A percentile compares a stretch with the other conserved stretches of the same genome.
Evolutionary conservation across 106 monocot species (phyloP).

Genomic region (Narthecium ossifragum): DNA sequence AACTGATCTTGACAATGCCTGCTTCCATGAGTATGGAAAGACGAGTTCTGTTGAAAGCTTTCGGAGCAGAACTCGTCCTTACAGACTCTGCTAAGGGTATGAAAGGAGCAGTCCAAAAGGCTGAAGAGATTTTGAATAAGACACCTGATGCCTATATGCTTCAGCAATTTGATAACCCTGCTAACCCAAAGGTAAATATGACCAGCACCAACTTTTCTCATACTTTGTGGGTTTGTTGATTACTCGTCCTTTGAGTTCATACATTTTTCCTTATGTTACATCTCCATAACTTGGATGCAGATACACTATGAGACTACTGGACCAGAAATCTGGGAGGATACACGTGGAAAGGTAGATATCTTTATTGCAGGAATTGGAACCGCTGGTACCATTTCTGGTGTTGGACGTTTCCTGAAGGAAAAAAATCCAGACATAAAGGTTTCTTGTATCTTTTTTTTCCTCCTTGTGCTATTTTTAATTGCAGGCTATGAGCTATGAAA

Average conservation of each 20-base stretch:
- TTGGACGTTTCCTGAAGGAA: constrained; percentile 74
- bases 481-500: not conserved
- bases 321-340: constrained; percentile 98
- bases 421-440: constrained; percentile 91
- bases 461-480: not conserved
- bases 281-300: constrained; percentile 23
- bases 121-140: constrained; percentile 81
- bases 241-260: not conserved
- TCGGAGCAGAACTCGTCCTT: constrained; percentile 95
- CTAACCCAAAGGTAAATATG: constrained; percentile 73
- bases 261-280: too few relatives aligned
- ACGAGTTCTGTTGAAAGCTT: constrained; percentile 84
- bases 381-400: constrained; percentile 93
- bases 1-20: constrained; percentile 94
- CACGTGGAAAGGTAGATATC: constrained; percentile 84
- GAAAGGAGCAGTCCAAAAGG: constrained; percentile 93
- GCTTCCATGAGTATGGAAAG: constrained; percentile 98
- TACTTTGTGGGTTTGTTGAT: not conserved
- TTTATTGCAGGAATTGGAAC: constrained; percentile 97
- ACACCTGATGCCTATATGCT: constrained; percentile 91
- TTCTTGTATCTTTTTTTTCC: not conserved
- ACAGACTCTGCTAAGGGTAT: constrained; percentile 94
- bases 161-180: constrained; percentile 97
- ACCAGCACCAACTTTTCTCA: not conserved
- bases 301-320: constrained; percentile 94